These are phyloP conservation scores for Naganishia liquefaciens DNA, from an alignment of 1,284 basidiomycete species.

Conservation along the genomic window DNA sequence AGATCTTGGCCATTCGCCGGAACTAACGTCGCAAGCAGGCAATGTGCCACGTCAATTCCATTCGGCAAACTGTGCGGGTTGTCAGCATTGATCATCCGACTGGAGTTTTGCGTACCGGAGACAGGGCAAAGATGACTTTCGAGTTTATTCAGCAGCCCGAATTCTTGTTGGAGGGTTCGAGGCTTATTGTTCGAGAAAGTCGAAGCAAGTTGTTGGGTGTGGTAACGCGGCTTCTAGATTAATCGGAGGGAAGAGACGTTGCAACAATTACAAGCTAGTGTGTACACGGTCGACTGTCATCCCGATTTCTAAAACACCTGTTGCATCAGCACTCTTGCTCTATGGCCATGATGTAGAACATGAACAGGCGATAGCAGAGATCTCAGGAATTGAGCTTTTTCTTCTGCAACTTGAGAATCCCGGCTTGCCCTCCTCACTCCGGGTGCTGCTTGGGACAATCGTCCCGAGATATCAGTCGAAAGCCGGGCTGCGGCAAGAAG, in stretches of 20 bases:
- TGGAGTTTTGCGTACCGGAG: conserved; percentile 82
- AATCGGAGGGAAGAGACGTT: conserved; percentile 60
- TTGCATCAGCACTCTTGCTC: too few relatives aligned
- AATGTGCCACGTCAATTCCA: conserved; percentile 29
- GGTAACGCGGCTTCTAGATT: conserved; percentile 55
- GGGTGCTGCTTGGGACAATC: too few relatives aligned
- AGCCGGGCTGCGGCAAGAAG: too few relatives aligned
- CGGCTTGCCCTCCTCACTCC: too few relatives aligned
- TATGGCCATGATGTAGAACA: too few relatives aligned
- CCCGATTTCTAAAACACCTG: too few relatives aligned
- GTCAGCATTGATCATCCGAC: conserved; percentile 83
- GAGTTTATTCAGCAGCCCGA: conserved; percentile 81
- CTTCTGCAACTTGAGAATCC: too few relatives aligned
- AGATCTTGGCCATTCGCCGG: conserved; percentile 1
- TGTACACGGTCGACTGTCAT: too few relatives aligned
- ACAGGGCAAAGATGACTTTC: conserved; percentile 83
- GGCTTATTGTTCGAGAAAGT: conserved; percentile 85
- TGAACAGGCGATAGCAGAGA: too few relatives aligned
- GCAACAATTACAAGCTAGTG: too few relatives aligned
- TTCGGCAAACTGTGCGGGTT: conserved; percentile 86
- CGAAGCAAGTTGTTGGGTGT: conserved; percentile 72
- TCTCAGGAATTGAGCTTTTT: too few relatives aligned
- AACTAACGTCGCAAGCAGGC: background rate
- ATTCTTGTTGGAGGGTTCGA: conserved; percentile 87
- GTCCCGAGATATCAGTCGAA: too few relatives aligned